Conservation (phyloP, 495 filamentous ascomycete species). For the Penicillium bialowiezense region DNA sequence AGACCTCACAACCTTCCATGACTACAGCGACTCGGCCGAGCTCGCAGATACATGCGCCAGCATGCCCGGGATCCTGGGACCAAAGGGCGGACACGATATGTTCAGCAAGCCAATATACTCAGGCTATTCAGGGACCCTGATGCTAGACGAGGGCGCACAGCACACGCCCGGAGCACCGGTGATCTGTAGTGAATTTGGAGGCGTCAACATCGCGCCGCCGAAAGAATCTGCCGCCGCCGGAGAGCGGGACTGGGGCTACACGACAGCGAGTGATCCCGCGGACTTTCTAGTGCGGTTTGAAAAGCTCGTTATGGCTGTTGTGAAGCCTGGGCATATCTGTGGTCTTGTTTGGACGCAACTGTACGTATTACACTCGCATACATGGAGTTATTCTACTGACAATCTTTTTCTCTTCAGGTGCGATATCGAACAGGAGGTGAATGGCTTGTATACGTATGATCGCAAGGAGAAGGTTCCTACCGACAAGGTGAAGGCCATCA, state of each 20-base stretch:
- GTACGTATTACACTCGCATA: slow-evolving; percentile 17
- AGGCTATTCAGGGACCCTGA: slow-evolving; percentile 13
- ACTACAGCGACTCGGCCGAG: slow-evolving; percentile 51
- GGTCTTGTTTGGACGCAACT: slow-evolving; percentile 40
- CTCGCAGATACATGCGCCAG: slow-evolving; percentile 45
- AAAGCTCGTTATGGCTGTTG: slow-evolving; percentile 35
- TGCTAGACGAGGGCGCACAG: slow-evolving; percentile 39
- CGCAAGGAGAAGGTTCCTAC: slow-evolving; percentile 35
- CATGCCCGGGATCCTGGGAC: slow-evolving; percentile 44
- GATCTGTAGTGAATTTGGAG: slow-evolving; percentile 58
- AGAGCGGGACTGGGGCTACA: slow-evolving; percentile 40
- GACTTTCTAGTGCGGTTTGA: slow-evolving; percentile 32
- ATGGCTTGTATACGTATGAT: slow-evolving; percentile 36
- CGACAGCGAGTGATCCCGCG: slow-evolving; percentile 32
- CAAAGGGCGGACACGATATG: slow-evolving; percentile 43
- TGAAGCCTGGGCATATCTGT: slow-evolving; percentile 33
- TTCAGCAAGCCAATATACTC: slow-evolving; percentile 43
- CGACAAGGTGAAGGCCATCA: slow-evolving; percentile 31
- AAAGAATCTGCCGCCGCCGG: slow-evolving; percentile 23
- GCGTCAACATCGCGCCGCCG: slow-evolving; percentile 54
- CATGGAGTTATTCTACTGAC: not conserved
- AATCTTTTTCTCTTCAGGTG: slow-evolving; percentile 17
- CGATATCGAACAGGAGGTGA: slow-evolving; percentile 42
- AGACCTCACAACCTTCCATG: slow-evolving; percentile 60
- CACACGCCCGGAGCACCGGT: slow-evolving; percentile 51